phyloP scores from a whole-genome alignment of 106 monocot genomes.

The Allium cepa region DNA sequence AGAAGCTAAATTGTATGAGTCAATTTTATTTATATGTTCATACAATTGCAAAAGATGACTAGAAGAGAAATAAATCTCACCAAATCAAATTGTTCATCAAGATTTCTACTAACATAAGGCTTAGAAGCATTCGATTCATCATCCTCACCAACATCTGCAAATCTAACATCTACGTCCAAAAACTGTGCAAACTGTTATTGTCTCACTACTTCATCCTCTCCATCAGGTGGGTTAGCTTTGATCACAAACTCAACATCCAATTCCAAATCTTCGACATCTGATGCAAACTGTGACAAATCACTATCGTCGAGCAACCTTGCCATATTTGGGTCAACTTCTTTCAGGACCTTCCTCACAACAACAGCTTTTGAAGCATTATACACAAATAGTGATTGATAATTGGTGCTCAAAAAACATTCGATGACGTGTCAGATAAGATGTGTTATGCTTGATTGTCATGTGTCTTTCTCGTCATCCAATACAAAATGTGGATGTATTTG shows the following conservation, averaged over 20 bases:
- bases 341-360: slow-evolving; percentile 49
- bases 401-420: too few relatives aligned
- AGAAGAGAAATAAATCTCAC: slow-evolving; percentile 25
- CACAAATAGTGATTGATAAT: slow-evolving; percentile 13
- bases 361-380: slow-evolving; percentile 44
- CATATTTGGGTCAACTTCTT: slow-evolving; percentile 67
- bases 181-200: not conserved
- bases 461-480: too few relatives aligned
- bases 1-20: too few relatives aligned
- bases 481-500: too few relatives aligned
- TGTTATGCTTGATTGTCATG: too few relatives aligned
- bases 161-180: slow-evolving; percentile 2
- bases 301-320: slow-evolving; percentile 59
- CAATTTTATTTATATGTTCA: too few relatives aligned
- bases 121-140: slow-evolving; percentile 23
- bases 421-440: too few relatives aligned
- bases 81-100: slow-evolving; percentile 86
- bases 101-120: slow-evolving; percentile 36
- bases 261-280: slow-evolving; percentile 83
- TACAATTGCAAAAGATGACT: not conserved
- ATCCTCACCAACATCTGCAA: slow-evolving; percentile 1
- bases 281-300: slow-evolving; percentile 68
- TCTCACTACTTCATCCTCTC: slow-evolving; percentile 14
- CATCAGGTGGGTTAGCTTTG: slow-evolving; percentile 51
- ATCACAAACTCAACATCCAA: slow-evolving; percentile 91